Base-by-base conservation (phyloP, 495 filamentous ascomycete genomes). In the Aspergillus wentii region DNA sequence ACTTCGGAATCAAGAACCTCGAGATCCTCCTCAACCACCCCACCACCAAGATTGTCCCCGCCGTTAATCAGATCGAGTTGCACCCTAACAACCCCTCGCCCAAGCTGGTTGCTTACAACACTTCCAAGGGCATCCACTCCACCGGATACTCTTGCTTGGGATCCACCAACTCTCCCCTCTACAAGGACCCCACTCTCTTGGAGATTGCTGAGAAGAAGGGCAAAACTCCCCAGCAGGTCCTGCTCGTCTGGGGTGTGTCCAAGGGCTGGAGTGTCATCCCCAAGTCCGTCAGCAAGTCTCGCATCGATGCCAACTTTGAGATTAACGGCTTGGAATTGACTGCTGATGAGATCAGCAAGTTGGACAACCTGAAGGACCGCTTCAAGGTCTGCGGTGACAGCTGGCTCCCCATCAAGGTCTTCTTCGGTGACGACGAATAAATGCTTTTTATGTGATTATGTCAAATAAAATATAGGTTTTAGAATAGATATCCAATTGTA, bases 31-130 rank as follows among this genome's bases (percentile, higher is more conserved):
- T 78, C 23, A 72, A 63, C 49, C 65, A 73, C 40, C 72, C 76
- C 38, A 71, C 57, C 48, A 63, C 45, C 44, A 59, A 78, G 75
- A 83, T 80, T 48, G 71, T 83, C 33, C 89, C 89, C 10, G 83
- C 85, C 8, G 87, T 90, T 46, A 94, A 94, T 75, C 88, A 95
- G 69, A 82, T 94, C 56, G 89, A 95, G 63, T 66, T 90, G n/a
- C 87, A 94, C 66, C 87, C 87, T 25, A 79, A 83, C 62, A 81
- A 82, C 65, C 85, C 81, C 6, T 83, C 79, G 1, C 85, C 85
- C 16, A 88, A 89, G 68, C 74, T 92, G 22, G 70, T 90, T 19
- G 80, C 80, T 26, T 90, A 83, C 63, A 76, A 75, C 69, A 71
- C 64, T 14, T 65, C 67, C 29, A 83, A 83, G 64, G 78, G 77